phyloP scores from a whole-genome alignment of 2,329 filamentous ascomycete species.

The Botryosphaeria agaves region DNA sequence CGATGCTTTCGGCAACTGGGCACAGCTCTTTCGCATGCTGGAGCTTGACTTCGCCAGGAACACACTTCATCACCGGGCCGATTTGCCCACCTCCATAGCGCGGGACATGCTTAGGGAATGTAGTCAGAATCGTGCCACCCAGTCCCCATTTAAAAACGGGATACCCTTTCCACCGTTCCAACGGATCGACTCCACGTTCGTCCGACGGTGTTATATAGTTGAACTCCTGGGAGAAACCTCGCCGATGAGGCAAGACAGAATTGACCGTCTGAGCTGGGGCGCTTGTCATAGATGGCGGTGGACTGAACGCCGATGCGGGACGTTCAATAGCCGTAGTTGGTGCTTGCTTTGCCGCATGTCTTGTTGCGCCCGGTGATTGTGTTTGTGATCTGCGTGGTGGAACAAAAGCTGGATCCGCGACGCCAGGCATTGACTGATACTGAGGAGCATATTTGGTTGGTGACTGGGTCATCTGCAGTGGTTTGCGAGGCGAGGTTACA shows the following conservation, averaged over 20 bases:
- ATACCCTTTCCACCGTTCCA: slow-evolving; percentile 80
- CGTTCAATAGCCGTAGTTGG: slow-evolving; percentile 27
- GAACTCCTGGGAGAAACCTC: slow-evolving; percentile 30
- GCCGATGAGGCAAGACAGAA: slow-evolving; percentile 16
- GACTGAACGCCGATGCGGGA: slow-evolving; percentile 36
- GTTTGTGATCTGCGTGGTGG: slow-evolving; percentile 35
- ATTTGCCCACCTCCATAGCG: slow-evolving; percentile 63
- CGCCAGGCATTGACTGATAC: slow-evolving; percentile 34
- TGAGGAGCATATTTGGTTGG: slow-evolving; percentile 25
- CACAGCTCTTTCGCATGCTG: slow-evolving; percentile 56
- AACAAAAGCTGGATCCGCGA: slow-evolving; percentile 13
- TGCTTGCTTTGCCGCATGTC: slow-evolving; percentile 26
- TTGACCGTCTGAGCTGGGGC: slow-evolving; percentile 16
- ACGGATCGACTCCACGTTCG: slow-evolving; percentile 46
- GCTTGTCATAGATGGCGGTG: slow-evolving; percentile 17
- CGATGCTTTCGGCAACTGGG: slow-evolving; percentile 52
- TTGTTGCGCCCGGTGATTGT: slow-evolving; percentile 39
- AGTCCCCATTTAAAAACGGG: slow-evolving; percentile 81
- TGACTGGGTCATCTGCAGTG: slow-evolving; percentile 6
- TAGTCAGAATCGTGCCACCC: slow-evolving; percentile 65
- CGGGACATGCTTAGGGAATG: slow-evolving; percentile 77
- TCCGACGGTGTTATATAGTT: slow-evolving; percentile 39
- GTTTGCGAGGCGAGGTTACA: slow-evolving; percentile 22
- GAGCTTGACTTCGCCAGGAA: slow-evolving; percentile 67
- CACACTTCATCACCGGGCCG: slow-evolving; percentile 63